These are phyloP conservation scores for Exophiala spinifera DNA, from an alignment of 2,329 filamentous ascomycete genomes.

Conservation along the genomic window DNA sequence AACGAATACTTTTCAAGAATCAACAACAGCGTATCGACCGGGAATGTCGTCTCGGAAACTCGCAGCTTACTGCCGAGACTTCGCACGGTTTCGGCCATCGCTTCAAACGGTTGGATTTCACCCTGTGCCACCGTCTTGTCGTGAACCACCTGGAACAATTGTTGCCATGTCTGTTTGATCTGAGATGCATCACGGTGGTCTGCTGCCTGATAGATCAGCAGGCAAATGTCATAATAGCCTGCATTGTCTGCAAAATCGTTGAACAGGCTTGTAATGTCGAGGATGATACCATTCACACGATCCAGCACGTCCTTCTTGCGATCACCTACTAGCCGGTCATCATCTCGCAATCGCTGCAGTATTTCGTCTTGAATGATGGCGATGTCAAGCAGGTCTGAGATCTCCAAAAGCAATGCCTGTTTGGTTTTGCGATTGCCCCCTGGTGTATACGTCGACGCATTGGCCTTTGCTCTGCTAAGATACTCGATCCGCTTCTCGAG, in stretches of 20 bases:
- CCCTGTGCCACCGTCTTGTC: slow-evolving; percentile 47
- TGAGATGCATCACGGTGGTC: slow-evolving; percentile 86
- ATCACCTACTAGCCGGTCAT: slow-evolving; percentile 64
- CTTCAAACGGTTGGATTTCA: slow-evolving; percentile 47
- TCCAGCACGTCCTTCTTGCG: slow-evolving; percentile 62
- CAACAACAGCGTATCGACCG: slow-evolving; percentile 51
- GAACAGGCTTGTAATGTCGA: slow-evolving; percentile 79
- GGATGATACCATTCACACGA: slow-evolving; percentile 73
- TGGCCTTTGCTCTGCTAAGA: slow-evolving; percentile 84
- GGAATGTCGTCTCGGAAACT: slow-evolving; percentile 56
- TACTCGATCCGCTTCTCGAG: slow-evolving; percentile 85
- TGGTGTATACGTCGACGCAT: slow-evolving; percentile 77
- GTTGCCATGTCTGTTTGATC: slow-evolving; percentile 80
- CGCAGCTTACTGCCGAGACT: slow-evolving; percentile 55
- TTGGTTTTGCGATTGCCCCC: slow-evolving; percentile 76
- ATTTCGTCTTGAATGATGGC: slow-evolving; percentile 94
- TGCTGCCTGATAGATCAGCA: slow-evolving; percentile 86
- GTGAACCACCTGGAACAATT: slow-evolving; percentile 72
- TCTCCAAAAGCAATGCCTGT: slow-evolving; percentile 79
- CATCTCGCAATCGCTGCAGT: slow-evolving; percentile 70
- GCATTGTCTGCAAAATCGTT: slow-evolving; percentile 88
- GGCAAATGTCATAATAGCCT: slow-evolving; percentile 87
- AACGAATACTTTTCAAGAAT: slow-evolving; percentile 55
- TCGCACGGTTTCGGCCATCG: slow-evolving; percentile 53
- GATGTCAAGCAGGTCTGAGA: slow-evolving; percentile 82